A percentile compares a stretch with the other conserved stretches of the same genome.
These are phyloP conservation scores for Gossypium mustelinum DNA, from an alignment of 345 rosid genomes.

Conservation along the genomic window DNA sequence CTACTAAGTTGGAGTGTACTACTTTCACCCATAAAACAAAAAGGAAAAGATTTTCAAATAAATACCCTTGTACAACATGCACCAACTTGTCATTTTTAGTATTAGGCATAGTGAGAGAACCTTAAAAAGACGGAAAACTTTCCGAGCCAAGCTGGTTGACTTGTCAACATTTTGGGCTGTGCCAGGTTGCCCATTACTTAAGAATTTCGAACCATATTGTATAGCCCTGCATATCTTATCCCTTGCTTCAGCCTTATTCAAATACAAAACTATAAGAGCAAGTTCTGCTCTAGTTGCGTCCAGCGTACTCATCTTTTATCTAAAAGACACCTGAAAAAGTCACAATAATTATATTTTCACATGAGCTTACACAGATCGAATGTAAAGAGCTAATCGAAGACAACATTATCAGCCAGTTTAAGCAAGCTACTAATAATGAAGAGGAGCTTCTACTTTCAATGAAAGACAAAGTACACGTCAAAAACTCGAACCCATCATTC, in stretches of 20 bases:
- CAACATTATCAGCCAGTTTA: too few relatives aligned
- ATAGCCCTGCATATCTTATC: constrained; percentile 99
- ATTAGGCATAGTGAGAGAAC: constrained; percentile 25
- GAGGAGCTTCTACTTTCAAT: not conserved
- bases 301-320: constrained; percentile 63
- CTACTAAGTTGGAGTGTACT: not conserved
- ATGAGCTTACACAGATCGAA: not conserved
- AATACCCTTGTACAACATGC: not conserved
- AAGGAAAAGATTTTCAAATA: not conserved
- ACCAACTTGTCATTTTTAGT: not conserved
- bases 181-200: constrained; percentile 87
- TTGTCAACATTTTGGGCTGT: constrained; percentile 91
- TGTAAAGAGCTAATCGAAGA: not conserved
- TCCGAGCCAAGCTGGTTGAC: constrained; percentile 92
- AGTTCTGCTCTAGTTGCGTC: constrained; percentile 84
- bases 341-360: constrained; percentile 4
- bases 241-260: constrained; percentile 97
- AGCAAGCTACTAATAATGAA: too few relatives aligned
- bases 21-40: not conserved
- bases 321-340: constrained; percentile 13
- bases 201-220: constrained; percentile 88
- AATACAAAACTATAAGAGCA: constrained; percentile 70
- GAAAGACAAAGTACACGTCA: not conserved
- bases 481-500: not conserved
- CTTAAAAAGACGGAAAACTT: constrained; percentile 97